Evolutionary conservation across 176 grass and related monocot genomes (phyloP).

Genomic region (Oryza punctata): DNA sequence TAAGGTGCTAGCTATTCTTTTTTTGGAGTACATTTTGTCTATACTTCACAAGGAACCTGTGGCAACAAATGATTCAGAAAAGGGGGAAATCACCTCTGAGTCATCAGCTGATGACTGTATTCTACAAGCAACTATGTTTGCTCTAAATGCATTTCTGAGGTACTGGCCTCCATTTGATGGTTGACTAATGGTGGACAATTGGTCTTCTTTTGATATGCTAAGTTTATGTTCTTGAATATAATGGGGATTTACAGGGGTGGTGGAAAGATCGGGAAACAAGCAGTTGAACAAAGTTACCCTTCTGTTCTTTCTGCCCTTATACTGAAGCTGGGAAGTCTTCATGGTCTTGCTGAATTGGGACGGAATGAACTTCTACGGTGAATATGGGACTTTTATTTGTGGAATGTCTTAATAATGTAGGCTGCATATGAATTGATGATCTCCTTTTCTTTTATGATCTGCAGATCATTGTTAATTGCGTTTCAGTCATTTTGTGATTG

Average conservation of each 20-base stretch:
- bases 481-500: conserved; percentile 99
- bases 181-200: neutral
- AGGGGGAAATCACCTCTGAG: conserved; percentile 65
- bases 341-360: conserved; percentile 71
- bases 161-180: conserved; percentile 41
- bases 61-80: conserved; percentile 70
- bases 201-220: conserved; percentile 32
- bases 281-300: conserved; percentile 90
- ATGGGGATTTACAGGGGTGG: conserved; percentile 66
- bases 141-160: conserved; percentile 95
- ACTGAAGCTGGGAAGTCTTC: conserved; percentile 88
- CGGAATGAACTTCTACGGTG: conserved; percentile 77
- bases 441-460: conserved; percentile 26
- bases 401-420: conserved; percentile 26
- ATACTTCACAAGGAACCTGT: conserved; percentile 78
- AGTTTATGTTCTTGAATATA: conserved; percentile 44
- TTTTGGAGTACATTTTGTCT: conserved; percentile 82
- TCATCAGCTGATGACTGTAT: conserved; percentile 67
- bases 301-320: conserved; percentile 85
- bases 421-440: conserved; percentile 20
- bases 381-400: neutral
- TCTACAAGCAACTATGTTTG: conserved; percentile 90
- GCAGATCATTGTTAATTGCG: conserved; percentile 76
- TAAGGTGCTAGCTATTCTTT: conserved; percentile 67
- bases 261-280: conserved; percentile 91